Evolutionary conservation across 2,329 filamentous ascomycete genomes (phyloP).

Genomic region (Curvularia eragrostidis): DNA sequence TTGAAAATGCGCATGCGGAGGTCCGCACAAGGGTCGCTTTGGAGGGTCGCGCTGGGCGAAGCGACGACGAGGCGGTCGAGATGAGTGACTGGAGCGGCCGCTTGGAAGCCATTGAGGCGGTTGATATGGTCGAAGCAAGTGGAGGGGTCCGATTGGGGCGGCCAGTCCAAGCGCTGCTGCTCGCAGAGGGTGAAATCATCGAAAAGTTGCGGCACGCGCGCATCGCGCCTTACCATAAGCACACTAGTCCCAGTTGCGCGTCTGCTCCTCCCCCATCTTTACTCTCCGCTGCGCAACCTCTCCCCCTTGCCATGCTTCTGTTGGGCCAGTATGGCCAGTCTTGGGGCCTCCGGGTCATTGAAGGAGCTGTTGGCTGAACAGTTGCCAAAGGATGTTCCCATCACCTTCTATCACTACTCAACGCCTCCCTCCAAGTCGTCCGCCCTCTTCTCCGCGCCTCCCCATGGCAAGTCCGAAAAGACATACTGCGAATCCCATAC

Average conservation of each 20-base stretch:
- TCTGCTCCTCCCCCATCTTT: conserved; percentile 24
- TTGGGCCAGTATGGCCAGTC: conserved; percentile 36
- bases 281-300: conserved; percentile 13
- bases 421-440: conserved; percentile 78
- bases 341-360: conserved; percentile 33
- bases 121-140: conserved; percentile 21
- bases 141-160: conserved; percentile 21
- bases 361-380: conserved; percentile 58
- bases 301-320: conserved; percentile 12
- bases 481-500: conserved; percentile 92
- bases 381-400: conserved; percentile 61
- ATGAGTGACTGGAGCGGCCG: conserved; percentile 48
- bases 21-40: conserved; percentile 40
- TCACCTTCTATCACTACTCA: conserved; percentile 84
- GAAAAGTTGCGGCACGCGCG: conserved; percentile 39
- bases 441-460: conserved; percentile 80
- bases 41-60: conserved; percentile 34
- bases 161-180: conserved; percentile 14
- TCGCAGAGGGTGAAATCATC: conserved; percentile 31
- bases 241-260: conserved; percentile 25
- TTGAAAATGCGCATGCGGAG: conserved; percentile 48
- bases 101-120: conserved; percentile 57
- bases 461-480: conserved; percentile 71
- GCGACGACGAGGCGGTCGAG: conserved; percentile 34
- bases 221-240: conserved; percentile 27